Conservation (phyloP, 306 rosid species). For the Abrus pulchellus region DNA sequence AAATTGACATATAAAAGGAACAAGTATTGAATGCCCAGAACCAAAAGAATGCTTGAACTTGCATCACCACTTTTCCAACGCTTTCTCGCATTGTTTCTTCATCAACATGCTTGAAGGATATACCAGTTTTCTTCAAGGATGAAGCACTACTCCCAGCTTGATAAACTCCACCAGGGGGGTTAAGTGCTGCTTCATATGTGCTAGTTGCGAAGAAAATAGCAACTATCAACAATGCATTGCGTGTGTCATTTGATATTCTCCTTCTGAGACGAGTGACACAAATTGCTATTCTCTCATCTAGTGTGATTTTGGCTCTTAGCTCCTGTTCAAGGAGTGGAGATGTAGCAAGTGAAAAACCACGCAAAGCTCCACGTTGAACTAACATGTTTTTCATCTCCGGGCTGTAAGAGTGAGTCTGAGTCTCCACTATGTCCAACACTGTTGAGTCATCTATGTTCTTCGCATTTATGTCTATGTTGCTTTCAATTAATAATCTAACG, state of each 20-base stretch:
- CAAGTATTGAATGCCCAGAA: slow-evolving; percentile 43
- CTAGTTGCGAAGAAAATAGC: slow-evolving; percentile 43
- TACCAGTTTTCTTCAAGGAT: neutral
- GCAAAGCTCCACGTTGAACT: slow-evolving; percentile 15
- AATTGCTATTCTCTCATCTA: slow-evolving; percentile 36
- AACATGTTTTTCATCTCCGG: slow-evolving; percentile 37
- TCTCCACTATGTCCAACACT: slow-evolving; percentile 44
- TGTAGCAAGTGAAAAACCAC: neutral
- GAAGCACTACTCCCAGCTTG: neutral
- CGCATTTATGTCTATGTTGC: slow-evolving; percentile 35
- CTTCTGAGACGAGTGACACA: slow-evolving; percentile 27
- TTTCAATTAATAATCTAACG: slow-evolving; percentile 42
- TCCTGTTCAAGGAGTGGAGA: slow-evolving; percentile 2
- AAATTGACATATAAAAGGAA: slow-evolving; percentile 32
- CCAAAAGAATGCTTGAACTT: neutral
- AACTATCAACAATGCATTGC: slow-evolving; percentile 43
- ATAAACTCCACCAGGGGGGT: slow-evolving; percentile 43
- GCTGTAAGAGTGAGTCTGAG: neutral
- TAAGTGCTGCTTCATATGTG: slow-evolving; percentile 38
- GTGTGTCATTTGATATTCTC: slow-evolving; percentile 43
- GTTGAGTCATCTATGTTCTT: slow-evolving; percentile 43
- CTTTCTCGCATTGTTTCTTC: neutral
- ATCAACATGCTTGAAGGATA: neutral
- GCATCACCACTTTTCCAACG: slow-evolving; percentile 40
- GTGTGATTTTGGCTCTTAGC: slow-evolving; percentile 36